phyloP scores from a whole-genome alignment of 176 grass and related monocot species.

The Avena insularis region DNA sequence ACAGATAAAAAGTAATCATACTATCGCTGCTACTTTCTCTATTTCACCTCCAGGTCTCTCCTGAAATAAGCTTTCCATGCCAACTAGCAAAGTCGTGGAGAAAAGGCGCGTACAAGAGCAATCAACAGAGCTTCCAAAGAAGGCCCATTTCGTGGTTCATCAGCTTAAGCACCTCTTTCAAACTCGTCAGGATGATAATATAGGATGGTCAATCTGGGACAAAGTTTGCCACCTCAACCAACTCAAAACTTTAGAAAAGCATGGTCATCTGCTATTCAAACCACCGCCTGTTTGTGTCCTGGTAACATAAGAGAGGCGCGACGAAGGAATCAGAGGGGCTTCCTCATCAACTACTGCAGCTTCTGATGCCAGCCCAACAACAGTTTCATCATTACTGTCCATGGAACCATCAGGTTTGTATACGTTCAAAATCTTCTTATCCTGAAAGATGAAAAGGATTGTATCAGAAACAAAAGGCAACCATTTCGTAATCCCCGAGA shows the following conservation, averaged over 20 bases:
- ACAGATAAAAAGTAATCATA: conserved; percentile 27
- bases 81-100: background rate
- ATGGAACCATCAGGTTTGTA: conserved; percentile 58
- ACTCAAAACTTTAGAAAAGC: conserved; percentile 44
- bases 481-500: background rate
- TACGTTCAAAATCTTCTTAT: conserved; percentile 65
- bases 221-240: conserved; percentile 30
- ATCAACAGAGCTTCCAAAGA: conserved; percentile 11
- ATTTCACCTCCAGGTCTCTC: conserved; percentile 31
- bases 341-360: conserved; percentile 67
- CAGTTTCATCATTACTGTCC: conserved; percentile 47
- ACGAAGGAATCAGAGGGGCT: conserved; percentile 72
- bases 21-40: conserved; percentile 38
- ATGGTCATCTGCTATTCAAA: conserved; percentile 67
- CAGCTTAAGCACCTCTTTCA: conserved; percentile 33
- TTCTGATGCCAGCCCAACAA: conserved; percentile 56
- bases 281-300: conserved; percentile 65
- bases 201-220: conserved; percentile 17
- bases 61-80: background rate
- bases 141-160: conserved; percentile 10
- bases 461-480: conserved; percentile 14
- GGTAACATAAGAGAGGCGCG: conserved; percentile 73
- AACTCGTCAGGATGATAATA: conserved; percentile 12
- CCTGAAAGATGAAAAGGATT: conserved; percentile 48
- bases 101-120: background rate